Evolutionary conservation across 2,329 filamentous ascomycete species (phyloP).

Genomic region (Mariannaea elegans): DNA sequence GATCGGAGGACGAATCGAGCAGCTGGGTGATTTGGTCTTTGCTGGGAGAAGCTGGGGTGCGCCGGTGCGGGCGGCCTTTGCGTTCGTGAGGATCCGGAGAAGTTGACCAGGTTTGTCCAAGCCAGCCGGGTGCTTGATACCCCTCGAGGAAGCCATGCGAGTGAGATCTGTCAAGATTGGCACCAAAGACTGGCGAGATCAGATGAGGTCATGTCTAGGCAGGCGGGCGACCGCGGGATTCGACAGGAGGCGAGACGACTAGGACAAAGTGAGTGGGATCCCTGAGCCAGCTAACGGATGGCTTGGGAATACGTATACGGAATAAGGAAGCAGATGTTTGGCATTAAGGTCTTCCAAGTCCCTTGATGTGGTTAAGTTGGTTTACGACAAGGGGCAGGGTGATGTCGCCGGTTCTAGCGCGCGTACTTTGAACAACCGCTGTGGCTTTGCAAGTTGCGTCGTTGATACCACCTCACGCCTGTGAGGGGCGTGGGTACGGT

Average conservation of each 20-base stretch:
- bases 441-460: constrained; percentile 16
- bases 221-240: constrained; percentile 14
- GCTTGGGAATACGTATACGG: not conserved
- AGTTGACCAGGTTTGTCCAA: constrained; percentile 3
- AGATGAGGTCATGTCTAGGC: constrained; percentile 11
- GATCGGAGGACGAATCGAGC: constrained; percentile 33
- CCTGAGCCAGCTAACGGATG: not conserved
- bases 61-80: constrained; percentile 29
- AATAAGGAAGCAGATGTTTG: not conserved
- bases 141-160: constrained; percentile 15
- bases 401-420: constrained; percentile 12
- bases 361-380: not conserved
- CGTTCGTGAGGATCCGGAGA: constrained; percentile 19
- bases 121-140: constrained; percentile 1
- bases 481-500: constrained; percentile 10
- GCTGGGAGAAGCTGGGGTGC: constrained; percentile 20
- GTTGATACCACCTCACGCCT: constrained; percentile 21
- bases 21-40: constrained; percentile 14
- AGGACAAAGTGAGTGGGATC: constrained; percentile 31
- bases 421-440: constrained; percentile 14
- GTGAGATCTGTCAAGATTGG: constrained; percentile 19
- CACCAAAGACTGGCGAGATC: constrained; percentile 5
- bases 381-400: constrained; percentile 18
- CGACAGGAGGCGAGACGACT: constrained; percentile 12
- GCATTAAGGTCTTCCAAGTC: not conserved